phyloP scores from a whole-genome alignment of 176 grass and related monocot genomes.

The Zea mays region Zm-B73-REFERENCE-NAM-5.0 NC_050105.1:21272501-21273000 shows the following conservation, averaged over 20 bases:
- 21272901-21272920: conserved; percentile 89
- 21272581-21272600: no score
- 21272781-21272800: conserved; percentile 85
- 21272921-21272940: conserved; percentile 92
- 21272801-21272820: conserved; percentile 93
- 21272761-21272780: conserved; percentile 26
- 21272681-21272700: not conserved
- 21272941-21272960: conserved; percentile 66
- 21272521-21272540: no score
- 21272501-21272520: no score
- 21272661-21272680: conserved; percentile 4
- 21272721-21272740: conserved; percentile 6
- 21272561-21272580: no score
- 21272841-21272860: conserved; percentile 89
- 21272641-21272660: not conserved
- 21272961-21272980: not conserved
- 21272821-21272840: conserved; percentile 95
- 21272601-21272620: no score
- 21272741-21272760: conserved; percentile 14
- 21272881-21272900: conserved; percentile 65
- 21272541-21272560: no score
- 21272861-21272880: conserved; percentile 84
- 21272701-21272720: conserved; percentile 6
- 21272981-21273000: conserved; percentile 30
- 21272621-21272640: no score